A percentile compares a stretch with the other conserved stretches of the same genome.
Evolutionary conservation across 2,329 filamentous ascomycete species (phyloP).

Genomic region (Colletotrichum godetiae): DNA sequence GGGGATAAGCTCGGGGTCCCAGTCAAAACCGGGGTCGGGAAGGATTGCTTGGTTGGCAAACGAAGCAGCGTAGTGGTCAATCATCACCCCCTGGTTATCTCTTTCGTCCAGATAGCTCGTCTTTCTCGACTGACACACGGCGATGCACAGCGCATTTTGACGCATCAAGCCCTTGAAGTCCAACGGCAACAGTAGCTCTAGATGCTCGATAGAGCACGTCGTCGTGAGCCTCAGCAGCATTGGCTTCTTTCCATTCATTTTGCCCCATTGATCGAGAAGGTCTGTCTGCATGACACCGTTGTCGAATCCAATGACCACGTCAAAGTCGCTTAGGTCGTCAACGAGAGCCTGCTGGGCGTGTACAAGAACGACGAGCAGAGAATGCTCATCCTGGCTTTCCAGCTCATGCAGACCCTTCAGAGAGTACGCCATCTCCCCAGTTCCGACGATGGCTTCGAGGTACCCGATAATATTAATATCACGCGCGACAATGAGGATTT

Average conservation of each 20-base stretch:
- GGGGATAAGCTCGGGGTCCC: conserved; percentile 60
- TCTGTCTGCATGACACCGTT: conserved; percentile 56
- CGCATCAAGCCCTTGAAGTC: conserved; percentile 56
- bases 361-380: conserved; percentile 55
- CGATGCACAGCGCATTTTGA: conserved; percentile 55
- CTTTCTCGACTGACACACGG: conserved; percentile 44
- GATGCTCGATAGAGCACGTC: conserved; percentile 66
- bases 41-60: conserved; percentile 60
- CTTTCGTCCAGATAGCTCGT: conserved; percentile 35
- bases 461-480: conserved; percentile 62
- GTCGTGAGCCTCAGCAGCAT: conserved; percentile 62
- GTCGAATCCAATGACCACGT: conserved; percentile 67
- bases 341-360: conserved; percentile 51
- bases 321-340: conserved; percentile 53
- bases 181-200: conserved; percentile 58
- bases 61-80: conserved; percentile 55
- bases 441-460: conserved; percentile 60
- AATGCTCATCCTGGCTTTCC: conserved; percentile 43
- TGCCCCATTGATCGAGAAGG: conserved; percentile 28
- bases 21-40: conserved; percentile 53
- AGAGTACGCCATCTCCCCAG: conserved; percentile 49
- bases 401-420: conserved; percentile 47
- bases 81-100: conserved; percentile 40
- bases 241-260: conserved; percentile 45
- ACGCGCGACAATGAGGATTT: conserved; percentile 65